Conservation (phyloP, 2,329 filamentous ascomycete species). For the Penicillium sp. region DNA sequence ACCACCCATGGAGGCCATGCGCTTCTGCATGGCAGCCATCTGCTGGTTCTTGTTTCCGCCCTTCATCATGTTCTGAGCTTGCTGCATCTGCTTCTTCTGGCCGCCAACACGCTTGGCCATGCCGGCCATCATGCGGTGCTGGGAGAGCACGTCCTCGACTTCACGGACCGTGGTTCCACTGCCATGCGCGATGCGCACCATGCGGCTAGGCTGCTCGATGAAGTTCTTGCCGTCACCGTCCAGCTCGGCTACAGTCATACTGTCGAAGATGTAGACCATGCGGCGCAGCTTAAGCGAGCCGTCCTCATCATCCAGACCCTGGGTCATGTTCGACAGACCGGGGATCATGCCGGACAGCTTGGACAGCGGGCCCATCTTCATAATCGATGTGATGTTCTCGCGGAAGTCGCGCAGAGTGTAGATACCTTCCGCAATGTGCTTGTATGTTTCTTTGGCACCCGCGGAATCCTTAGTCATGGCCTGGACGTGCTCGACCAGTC, state of each 20-base stretch:
- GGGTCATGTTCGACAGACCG: slow-evolving; percentile 88
- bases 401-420: slow-evolving; percentile 93
- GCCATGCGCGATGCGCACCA: slow-evolving; percentile 86
- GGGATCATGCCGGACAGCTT: slow-evolving; percentile 99
- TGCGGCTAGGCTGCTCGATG: slow-evolving; percentile 84
- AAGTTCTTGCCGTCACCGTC: slow-evolving; percentile 95
- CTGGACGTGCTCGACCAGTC: slow-evolving; percentile 94
- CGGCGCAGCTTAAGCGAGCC: slow-evolving; percentile 89
- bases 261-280: slow-evolving; percentile 99
- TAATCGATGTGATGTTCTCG: slow-evolving; percentile 95
- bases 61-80: slow-evolving; percentile 85
- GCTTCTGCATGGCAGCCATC: slow-evolving; percentile 95
- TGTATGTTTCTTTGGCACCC: slow-evolving; percentile 88
- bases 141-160: slow-evolving; percentile 94
- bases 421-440: slow-evolving; percentile 94
- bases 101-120: slow-evolving; percentile 99
- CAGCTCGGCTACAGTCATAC: slow-evolving; percentile 94
- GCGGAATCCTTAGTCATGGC: slow-evolving; percentile 85
- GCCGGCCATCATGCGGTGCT: slow-evolving; percentile 97
- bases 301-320: slow-evolving; percentile 95
- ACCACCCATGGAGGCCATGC: slow-evolving; percentile 88
- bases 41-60: slow-evolving; percentile 91
- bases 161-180: slow-evolving; percentile 89
- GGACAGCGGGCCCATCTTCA: slow-evolving; percentile 98
- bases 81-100: slow-evolving; percentile 96